phyloP scores from a whole-genome alignment of 2,329 filamentous ascomycete species.

The Mycogone perniciosa region DNA sequence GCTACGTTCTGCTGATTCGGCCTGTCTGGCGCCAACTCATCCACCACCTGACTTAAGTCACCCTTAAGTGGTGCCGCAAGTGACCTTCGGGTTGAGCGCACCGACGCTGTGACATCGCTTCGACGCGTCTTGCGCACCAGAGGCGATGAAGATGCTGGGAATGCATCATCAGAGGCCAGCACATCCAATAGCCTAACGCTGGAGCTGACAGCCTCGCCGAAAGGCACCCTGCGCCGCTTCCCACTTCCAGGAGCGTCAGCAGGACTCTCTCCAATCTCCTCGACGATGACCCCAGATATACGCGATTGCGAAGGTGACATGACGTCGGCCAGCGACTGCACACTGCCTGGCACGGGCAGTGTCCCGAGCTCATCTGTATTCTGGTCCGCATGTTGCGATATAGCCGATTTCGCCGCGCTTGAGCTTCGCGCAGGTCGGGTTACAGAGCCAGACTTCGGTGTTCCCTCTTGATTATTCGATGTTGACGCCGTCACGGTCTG shows the following conservation, averaged over 20 bases:
- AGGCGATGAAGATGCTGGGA: constrained; percentile 34
- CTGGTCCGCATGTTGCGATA: constrained; percentile 6
- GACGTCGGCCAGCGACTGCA: constrained; percentile 11
- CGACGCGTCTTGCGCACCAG: constrained; percentile 35
- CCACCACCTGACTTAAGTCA: constrained; percentile 16
- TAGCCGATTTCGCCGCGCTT: constrained; percentile 8
- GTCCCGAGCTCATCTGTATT: constrained; percentile 19
- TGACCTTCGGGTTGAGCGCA: constrained; percentile 23
- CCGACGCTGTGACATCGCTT: constrained; percentile 26
- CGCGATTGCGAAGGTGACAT: constrained; percentile 11
- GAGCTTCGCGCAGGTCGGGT: neutral
- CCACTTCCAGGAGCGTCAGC: constrained; percentile 50
- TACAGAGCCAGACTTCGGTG: constrained; percentile 1
- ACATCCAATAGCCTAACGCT: constrained; percentile 39
- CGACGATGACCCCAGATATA: constrained; percentile 13
- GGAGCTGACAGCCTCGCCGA: constrained; percentile 31
- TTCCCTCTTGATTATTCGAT: constrained; percentile 9
- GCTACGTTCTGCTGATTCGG: neutral
- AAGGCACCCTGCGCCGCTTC: constrained; percentile 35
- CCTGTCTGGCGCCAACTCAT: constrained; percentile 30
- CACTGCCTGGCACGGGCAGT: constrained; percentile 16
- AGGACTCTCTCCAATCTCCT: constrained; percentile 40
- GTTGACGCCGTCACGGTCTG: constrained; percentile 7
- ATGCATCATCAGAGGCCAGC: constrained; percentile 25
- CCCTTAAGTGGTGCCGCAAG: neutral